Conservation (phyloP, 202 grass and related monocot genomes). For the Bolboschoenoplectus hybrid region DNA sequence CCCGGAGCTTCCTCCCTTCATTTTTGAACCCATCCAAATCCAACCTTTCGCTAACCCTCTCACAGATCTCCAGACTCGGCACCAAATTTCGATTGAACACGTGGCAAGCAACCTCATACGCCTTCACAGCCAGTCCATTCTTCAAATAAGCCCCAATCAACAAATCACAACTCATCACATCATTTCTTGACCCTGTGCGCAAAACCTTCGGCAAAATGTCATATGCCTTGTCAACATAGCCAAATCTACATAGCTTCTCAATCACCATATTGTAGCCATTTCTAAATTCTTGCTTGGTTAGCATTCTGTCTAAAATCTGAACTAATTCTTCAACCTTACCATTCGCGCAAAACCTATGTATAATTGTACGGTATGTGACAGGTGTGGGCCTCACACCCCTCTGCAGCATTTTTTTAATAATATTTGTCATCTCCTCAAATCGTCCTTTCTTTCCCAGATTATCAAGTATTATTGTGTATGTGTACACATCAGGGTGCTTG, state of each 20-base stretch:
- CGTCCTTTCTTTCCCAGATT: slow-evolving; percentile 79
- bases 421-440: slow-evolving; percentile 67
- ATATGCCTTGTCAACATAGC: slow-evolving; percentile 71
- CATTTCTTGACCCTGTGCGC: slow-evolving; percentile 74
- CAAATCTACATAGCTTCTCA: slow-evolving; percentile 81
- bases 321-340: slow-evolving; percentile 72
- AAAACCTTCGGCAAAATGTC: slow-evolving; percentile 64
- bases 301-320: slow-evolving; percentile 74
- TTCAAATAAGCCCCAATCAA: slow-evolving; percentile 78
- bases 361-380: slow-evolving; percentile 87
- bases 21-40: slow-evolving; percentile 42
- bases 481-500: slow-evolving; percentile 87
- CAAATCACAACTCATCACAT: slow-evolving; percentile 72
- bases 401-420: slow-evolving; percentile 83
- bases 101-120: slow-evolving; percentile 80
- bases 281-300: slow-evolving; percentile 59
- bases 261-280: slow-evolving; percentile 84
- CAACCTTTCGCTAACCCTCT: slow-evolving; percentile 58
- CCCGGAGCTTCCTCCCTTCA: slow-evolving; percentile 58
- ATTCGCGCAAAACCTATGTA: slow-evolving; percentile 81
- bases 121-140: slow-evolving; percentile 51
- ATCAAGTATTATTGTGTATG: slow-evolving; percentile 85
- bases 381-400: slow-evolving; percentile 77
- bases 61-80: slow-evolving; percentile 75
- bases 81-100: slow-evolving; percentile 81